phyloP scores from a whole-genome alignment of 2,329 filamentous ascomycete genomes.

The Cladosporium sp. region DNA sequence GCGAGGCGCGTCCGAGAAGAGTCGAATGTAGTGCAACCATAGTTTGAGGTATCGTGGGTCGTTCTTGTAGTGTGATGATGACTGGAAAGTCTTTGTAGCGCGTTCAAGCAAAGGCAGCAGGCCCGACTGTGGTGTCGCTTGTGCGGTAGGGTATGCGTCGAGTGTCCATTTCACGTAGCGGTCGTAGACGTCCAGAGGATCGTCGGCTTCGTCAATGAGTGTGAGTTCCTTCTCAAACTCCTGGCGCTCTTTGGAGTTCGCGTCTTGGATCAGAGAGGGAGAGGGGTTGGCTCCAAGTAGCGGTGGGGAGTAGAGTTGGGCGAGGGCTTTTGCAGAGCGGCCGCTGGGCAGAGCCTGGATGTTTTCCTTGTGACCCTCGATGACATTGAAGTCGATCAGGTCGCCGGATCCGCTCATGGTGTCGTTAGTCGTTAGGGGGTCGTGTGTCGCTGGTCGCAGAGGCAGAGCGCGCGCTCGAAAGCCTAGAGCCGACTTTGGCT shows the following conservation, averaged over 20 bases:
- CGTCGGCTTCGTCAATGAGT: constrained; percentile 80
- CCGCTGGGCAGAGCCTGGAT: constrained; percentile 89
- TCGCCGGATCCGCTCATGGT: constrained; percentile 44
- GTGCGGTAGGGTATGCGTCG: constrained; percentile 89
- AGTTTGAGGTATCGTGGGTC: constrained; percentile 90
- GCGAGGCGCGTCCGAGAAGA: constrained; percentile 90
- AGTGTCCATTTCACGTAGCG: constrained; percentile 97
- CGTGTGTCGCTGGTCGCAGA: constrained; percentile 12
- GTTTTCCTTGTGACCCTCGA: constrained; percentile 97
- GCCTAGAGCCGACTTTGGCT: not conserved
- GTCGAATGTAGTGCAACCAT: constrained; percentile 90
- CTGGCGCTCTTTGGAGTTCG: constrained; percentile 76
- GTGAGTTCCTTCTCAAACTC: constrained; percentile 84
- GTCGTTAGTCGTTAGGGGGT: constrained; percentile 5
- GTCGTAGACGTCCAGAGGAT: constrained; percentile 93
- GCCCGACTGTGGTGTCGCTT: constrained; percentile 88
- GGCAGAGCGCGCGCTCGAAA: not conserved
- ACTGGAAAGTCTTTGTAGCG: constrained; percentile 85
- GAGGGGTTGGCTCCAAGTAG: constrained; percentile 36
- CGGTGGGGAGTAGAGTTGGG: constrained; percentile 69
- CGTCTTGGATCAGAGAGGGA: constrained; percentile 70
- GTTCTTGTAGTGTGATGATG: constrained; percentile 86
- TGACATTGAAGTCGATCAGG: constrained; percentile 74
- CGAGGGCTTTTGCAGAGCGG: constrained; percentile 85
- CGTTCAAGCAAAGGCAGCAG: constrained; percentile 86